Base-by-base conservation (phyloP, 2,329 filamentous ascomycete genomes). In the Penicillium sp. region DNA sequence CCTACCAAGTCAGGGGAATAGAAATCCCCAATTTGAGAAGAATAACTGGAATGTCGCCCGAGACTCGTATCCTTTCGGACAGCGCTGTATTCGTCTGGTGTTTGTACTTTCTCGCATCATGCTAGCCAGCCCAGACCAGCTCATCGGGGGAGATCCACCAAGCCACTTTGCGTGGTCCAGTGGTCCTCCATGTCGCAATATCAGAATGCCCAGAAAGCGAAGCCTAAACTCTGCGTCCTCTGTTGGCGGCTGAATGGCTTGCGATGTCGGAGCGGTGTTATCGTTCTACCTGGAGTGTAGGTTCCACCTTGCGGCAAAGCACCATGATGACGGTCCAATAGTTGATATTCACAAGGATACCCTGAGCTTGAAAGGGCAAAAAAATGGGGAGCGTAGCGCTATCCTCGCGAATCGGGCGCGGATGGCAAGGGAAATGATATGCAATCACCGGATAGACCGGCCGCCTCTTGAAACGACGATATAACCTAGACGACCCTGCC, bases 141-240 rank as follows among this genome's bases (percentile, higher is more conserved):
- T 31, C 22, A 41, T 19, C 35, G 8, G 14, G 3, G 11, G n/a
- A 48, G 38, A 43, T 42, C 39, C 31, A 42, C 38, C 8, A 13
- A 22, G 25, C 1, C 35, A 8, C 22, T 37, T 34, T 50, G 35
- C 19, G 3, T 22, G 19, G n/a, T n/a, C n/a, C n/a, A 53, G 37
- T 56, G 53, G 55, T 22, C 28, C 27, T 29, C 11, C 30, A 45
- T 55, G 50, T 51, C 53, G 50, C 50, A 44, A 57, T 53, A 44
- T 51, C 25, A 38, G n/a, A 5, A 37, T 4, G n/a, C 19, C 18
- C 13, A 9, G 16, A 9, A 12, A 27, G 22, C 28, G 19, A 3
- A 3, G 19, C 19, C 19, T 22, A 25, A 27, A n/a, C 9, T 29
- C 14, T 22, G 14, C 35, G 8, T n/a, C 30, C 3, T 37, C 6